phyloP scores from a whole-genome alignment of 228 moss, liverwort and hornwort genomes.

The Sphagnum fallax region DNA sequence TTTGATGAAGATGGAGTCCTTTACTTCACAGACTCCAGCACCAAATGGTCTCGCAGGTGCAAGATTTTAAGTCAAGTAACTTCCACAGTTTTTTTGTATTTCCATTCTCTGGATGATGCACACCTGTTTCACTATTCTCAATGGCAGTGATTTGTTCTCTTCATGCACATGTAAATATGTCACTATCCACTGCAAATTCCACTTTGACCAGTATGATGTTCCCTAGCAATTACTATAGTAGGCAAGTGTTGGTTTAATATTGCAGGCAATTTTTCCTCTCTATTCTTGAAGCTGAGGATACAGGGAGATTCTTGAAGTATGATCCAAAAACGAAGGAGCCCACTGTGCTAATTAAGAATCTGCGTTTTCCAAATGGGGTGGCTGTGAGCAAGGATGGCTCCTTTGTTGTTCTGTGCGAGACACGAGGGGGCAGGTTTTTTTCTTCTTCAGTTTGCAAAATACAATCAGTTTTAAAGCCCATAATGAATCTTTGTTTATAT shows the following conservation, averaged over 20 bases:
- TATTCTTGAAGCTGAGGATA: slow-evolving; percentile 43
- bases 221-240: too few species aligned
- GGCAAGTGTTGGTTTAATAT: neutral
- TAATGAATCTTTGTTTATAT: neutral
- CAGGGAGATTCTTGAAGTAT: slow-evolving; percentile 42
- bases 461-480: neutral
- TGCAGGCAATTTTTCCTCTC: slow-evolving; percentile 34
- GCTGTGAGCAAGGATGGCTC: slow-evolving; percentile 51
- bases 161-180: too few species aligned
- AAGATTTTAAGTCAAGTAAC: too few species aligned
- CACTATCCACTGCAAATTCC: too few species aligned
- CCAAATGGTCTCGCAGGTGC: slow-evolving; percentile 34
- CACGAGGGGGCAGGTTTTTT: slow-evolving; percentile 25
- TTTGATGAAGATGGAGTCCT: slow-evolving; percentile 71
- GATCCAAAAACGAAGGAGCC: slow-evolving; percentile 34
- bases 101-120: too few species aligned
- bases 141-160: too few species aligned
- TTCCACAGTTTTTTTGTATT: too few species aligned
- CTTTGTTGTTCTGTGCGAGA: slow-evolving; percentile 33
- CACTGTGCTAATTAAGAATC: slow-evolving; percentile 17
- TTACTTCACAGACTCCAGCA: slow-evolving; percentile 84
- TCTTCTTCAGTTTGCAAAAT: neutral
- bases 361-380: slow-evolving; percentile 46
- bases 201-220: too few species aligned
- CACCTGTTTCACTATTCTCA: too few species aligned